These are phyloP conservation scores for Solanum virginianum DNA, from an alignment of 257 asterid species.

Conservation along the genomic window DNA sequence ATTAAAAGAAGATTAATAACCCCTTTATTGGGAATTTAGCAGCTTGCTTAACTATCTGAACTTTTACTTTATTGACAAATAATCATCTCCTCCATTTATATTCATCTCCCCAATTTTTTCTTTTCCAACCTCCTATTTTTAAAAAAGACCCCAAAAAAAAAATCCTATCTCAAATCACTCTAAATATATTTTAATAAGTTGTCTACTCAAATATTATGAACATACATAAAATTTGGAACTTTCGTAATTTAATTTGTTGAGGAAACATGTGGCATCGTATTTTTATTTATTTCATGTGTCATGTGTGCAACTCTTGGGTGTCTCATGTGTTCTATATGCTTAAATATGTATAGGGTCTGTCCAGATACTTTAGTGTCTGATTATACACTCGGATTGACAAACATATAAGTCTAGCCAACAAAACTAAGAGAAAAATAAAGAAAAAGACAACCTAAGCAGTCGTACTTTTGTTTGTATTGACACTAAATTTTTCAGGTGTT, in stretches of 20 bases:
- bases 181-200: background rate
- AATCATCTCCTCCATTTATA: too few relatives aligned
- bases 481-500: background rate
- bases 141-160: too few relatives aligned
- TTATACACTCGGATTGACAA: background rate
- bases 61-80: too few relatives aligned
- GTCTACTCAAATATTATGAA: background rate
- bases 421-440: background rate
- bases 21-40: too few relatives aligned
- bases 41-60: too few relatives aligned
- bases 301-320: background rate
- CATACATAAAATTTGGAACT: background rate
- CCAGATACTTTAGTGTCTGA: background rate
- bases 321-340: background rate
- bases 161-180: background rate
- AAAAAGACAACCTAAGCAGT: background rate
- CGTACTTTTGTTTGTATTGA: background rate
- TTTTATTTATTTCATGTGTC: background rate
- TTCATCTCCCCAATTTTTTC: too few relatives aligned
- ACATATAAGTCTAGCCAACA: background rate
- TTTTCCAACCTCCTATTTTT: too few relatives aligned
- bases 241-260: background rate
- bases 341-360: background rate
- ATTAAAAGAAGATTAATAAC: background rate
- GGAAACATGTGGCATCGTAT: background rate